A percentile compares a stretch with the other conserved stretches of the same genome.
These are phyloP conservation scores for Novymonas esmeraldas DNA, from an alignment of 208 protist genomes.

Conservation along the genomic window DNA sequence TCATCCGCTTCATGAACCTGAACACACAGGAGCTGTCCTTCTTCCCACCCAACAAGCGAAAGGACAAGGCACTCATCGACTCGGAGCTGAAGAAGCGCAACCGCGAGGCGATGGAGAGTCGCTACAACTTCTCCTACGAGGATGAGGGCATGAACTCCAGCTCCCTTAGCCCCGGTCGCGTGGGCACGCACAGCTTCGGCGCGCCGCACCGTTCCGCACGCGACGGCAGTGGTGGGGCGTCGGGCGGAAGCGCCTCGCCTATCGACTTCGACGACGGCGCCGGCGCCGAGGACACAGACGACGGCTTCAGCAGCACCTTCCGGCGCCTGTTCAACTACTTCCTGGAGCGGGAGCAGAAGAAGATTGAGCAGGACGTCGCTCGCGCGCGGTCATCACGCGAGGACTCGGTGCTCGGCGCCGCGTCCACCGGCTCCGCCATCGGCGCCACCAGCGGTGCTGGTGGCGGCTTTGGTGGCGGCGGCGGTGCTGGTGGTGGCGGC, in stretches of 20 bases:
- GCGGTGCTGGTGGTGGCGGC: conserved; percentile 8
- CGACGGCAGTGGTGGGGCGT: conserved; percentile 7
- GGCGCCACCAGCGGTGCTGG: conserved; percentile 8
- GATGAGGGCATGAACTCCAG: conserved; percentile 60
- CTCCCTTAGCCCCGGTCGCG: conserved; percentile 21
- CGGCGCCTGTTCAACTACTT: conserved; percentile 69
- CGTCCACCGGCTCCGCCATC: neutral
- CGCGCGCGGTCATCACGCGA: conserved; percentile 37
- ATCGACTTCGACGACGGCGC: conserved; percentile 50
- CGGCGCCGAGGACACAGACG: conserved; percentile 28
- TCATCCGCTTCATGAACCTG: conserved; percentile 89
- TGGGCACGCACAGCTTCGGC: conserved; percentile 15
- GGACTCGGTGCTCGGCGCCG: conserved; percentile 4
- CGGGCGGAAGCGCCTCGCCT: conserved; percentile 21
- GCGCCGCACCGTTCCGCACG: conserved; percentile 11
- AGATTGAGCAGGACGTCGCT: conserved; percentile 60
- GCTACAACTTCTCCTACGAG: conserved; percentile 72
- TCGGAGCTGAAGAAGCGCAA: conserved; percentile 71
- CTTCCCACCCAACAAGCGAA: conserved; percentile 75
- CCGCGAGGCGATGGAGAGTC: conserved; percentile 71
- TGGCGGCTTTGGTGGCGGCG: conserved; percentile 1
- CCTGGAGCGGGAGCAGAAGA: conserved; percentile 57
- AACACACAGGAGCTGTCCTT: conserved; percentile 91
- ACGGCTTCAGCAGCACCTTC: conserved; percentile 51
- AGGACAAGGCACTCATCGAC: conserved; percentile 70